Conservation (phyloP, 495 filamentous ascomycete genomes). For the Daldinia childiae region DNA sequence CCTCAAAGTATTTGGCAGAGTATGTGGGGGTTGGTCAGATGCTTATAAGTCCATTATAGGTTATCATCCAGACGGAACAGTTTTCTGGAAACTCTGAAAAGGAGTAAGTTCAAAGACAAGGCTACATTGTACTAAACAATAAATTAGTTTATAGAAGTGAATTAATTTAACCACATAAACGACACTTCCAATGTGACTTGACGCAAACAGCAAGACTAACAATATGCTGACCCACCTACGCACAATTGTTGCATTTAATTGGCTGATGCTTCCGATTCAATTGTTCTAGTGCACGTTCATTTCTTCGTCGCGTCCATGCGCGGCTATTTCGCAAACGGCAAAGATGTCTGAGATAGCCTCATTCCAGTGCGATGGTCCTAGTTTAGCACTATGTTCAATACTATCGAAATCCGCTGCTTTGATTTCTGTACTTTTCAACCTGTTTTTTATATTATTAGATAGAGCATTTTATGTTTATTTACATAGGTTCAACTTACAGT, state of each 20-base stretch:
- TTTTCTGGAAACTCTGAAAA: too few relatives aligned
- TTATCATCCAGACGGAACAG: too few relatives aligned
- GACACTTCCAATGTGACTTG: conserved; percentile 14
- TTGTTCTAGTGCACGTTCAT: conserved; percentile 9
- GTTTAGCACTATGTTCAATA: not conserved
- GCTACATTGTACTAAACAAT: too few relatives aligned
- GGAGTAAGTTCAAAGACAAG: too few relatives aligned
- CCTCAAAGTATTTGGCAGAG: conserved; percentile 43
- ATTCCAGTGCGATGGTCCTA: conserved; percentile 12
- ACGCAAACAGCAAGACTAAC: conserved; percentile 13
- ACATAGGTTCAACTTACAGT: not conserved
- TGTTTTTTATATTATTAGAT: not conserved
- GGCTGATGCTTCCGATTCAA: conserved; percentile 15
- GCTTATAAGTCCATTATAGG: too few relatives aligned
- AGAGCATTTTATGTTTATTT: not conserved
- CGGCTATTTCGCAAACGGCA: conserved; percentile 16
- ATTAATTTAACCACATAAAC: too few relatives aligned
- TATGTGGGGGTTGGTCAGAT: too few relatives aligned
- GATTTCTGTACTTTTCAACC: not conserved
- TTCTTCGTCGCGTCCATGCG: not conserved
- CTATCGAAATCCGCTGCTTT: not conserved
- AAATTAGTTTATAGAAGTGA: too few relatives aligned
- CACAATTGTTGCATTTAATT: conserved; percentile 28
- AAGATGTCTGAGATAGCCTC: conserved; percentile 13
- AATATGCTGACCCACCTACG: conserved; percentile 18